Conservation (phyloP, 2,329 filamentous ascomycete species). For the Rhynchosporium agropyri region DNA sequence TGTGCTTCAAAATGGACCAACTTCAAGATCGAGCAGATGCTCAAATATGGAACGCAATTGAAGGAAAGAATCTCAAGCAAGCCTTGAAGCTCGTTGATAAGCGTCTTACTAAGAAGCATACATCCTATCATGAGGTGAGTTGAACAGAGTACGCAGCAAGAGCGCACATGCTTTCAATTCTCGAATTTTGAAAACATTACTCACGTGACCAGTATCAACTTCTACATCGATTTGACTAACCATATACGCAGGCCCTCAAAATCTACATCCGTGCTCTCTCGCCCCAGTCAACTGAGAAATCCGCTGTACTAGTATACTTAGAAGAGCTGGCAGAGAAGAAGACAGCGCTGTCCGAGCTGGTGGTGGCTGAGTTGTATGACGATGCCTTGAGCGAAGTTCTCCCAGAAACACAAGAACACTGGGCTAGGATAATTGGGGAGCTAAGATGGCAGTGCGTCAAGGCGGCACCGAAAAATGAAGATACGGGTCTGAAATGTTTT, state of each 20-base stretch:
- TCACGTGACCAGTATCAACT: constrained; percentile 28
- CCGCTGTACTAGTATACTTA: constrained; percentile 35
- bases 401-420: constrained; percentile 31
- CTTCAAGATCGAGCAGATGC: constrained; percentile 39
- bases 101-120: constrained; percentile 40
- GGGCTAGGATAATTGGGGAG: constrained; percentile 40
- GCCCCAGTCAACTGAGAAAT: constrained; percentile 37
- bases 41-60: constrained; percentile 43
- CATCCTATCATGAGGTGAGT: constrained; percentile 42
- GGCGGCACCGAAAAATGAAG: constrained; percentile 39
- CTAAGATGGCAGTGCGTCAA: constrained; percentile 41
- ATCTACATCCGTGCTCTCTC: constrained; percentile 39
- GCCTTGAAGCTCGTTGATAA: constrained; percentile 44
- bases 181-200: neutral
- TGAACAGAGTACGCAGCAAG: neutral
- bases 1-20: constrained; percentile 33
- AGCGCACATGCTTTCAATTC: neutral
- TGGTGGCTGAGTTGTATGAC: constrained; percentile 41
- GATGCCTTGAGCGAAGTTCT: constrained; percentile 36
- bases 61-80: constrained; percentile 42
- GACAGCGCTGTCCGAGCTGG: constrained; percentile 34
- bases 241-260: constrained; percentile 38
- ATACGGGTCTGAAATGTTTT: constrained; percentile 38
- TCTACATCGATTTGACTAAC: constrained; percentile 23
- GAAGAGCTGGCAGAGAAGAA: constrained; percentile 37